phyloP scores from a whole-genome alignment of 1,284 basidiomycete species.

The Cryptococcus hybrid region DNA sequence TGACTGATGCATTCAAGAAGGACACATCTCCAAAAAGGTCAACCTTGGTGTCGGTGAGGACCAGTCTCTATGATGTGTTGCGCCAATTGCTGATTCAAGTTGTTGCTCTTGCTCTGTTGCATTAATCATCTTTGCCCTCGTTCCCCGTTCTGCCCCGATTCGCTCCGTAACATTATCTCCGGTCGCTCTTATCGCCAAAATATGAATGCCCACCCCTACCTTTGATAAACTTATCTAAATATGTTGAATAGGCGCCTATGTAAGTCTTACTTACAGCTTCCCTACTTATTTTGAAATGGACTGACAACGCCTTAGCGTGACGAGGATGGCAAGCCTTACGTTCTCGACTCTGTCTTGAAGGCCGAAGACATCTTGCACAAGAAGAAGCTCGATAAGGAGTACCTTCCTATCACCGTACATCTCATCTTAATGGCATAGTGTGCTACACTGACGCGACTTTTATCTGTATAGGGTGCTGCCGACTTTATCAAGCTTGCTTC shows the following conservation, averaged over 20 bases:
- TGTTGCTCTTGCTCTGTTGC: not conserved
- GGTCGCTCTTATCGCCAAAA: not conserved
- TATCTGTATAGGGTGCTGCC: conserved; percentile 56
- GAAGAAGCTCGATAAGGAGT: conserved; percentile 90
- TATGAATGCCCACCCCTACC: not conserved
- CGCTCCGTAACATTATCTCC: not conserved
- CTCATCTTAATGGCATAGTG: not conserved
- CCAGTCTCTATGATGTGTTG: not conserved
- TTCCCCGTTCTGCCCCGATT: not conserved
- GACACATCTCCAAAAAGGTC: conserved; percentile 88
- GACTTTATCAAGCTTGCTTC: conserved; percentile 85
- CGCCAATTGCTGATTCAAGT: not conserved
- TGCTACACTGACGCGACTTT: not conserved
- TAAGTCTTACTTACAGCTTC: conserved; percentile 13
- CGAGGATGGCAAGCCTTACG: conserved; percentile 91
- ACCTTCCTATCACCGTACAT: conserved; percentile 79
- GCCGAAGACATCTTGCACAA: conserved; percentile 60
- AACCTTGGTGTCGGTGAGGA: conserved; percentile 85
- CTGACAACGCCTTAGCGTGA: conserved; percentile 69
- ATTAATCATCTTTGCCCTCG: not conserved
- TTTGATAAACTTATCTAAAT: conserved; percentile 2
- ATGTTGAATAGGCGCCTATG: conserved; percentile 29
- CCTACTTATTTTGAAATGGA: not conserved
- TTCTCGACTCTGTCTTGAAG: conserved; percentile 86
- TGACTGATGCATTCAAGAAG: conserved; percentile 59